Evolutionary conservation across 495 filamentous ascomycete genomes (phyloP).

Genomic region (Sordaria brevicollis): DNA sequence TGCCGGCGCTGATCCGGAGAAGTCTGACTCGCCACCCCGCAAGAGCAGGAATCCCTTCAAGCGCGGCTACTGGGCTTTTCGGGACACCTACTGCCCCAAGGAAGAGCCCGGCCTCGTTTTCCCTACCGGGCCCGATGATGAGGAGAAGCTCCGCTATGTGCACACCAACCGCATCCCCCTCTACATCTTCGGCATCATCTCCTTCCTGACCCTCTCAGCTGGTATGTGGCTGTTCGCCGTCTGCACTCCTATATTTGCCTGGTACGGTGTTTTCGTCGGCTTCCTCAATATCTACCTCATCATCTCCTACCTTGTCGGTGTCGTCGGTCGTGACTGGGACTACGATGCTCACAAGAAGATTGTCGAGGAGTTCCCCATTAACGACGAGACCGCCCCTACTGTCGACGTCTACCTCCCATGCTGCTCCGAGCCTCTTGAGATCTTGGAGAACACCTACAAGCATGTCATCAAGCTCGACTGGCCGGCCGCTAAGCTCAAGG

Average conservation of each 20-base stretch:
- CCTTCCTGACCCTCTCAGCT: conserved; percentile 20
- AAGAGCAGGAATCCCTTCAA: conserved; percentile 9
- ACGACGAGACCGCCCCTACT: conserved; percentile 17
- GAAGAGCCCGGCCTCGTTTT: conserved; percentile 19
- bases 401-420: conserved; percentile 26
- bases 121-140: conserved; percentile 18
- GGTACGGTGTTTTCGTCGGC: conserved; percentile 24
- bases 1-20: conserved; percentile 5
- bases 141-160: conserved; percentile 20
- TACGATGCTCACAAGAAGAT: conserved; percentile 9
- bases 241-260: conserved; percentile 19
- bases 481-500: conserved; percentile 14
- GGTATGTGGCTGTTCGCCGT: conserved; percentile 26
- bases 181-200: conserved; percentile 22
- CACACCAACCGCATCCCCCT: conserved; percentile 22
- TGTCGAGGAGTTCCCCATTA: conserved; percentile 16
- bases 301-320: conserved; percentile 24
- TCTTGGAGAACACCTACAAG: conserved; percentile 24
- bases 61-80: conserved; percentile 9
- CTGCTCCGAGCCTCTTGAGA: conserved; percentile 23
- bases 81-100: conserved; percentile 19
- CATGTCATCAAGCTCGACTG: conserved; percentile 21
- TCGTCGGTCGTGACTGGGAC: conserved; percentile 23
- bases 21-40: neutral
- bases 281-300: conserved; percentile 26